phyloP scores from a whole-genome alignment of 371 early-diverging fungal genomes.

The Lichtheimia ornata region DNA sequence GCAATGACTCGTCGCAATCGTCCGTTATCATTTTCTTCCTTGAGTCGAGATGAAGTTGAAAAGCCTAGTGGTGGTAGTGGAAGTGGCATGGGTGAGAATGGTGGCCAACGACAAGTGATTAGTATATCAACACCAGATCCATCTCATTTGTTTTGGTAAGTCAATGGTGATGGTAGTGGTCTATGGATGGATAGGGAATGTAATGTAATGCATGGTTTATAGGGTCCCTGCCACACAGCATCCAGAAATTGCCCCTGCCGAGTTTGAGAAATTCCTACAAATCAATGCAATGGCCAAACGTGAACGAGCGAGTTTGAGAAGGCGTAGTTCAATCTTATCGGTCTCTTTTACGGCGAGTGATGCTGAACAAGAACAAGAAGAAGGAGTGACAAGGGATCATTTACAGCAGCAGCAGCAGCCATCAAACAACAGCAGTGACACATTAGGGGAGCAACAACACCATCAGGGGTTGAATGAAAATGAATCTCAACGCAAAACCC shows the following conservation, averaged over 20 bases:
- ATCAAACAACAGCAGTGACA: background rate
- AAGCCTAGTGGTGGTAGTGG: no score
- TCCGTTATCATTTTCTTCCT: slow-evolving; percentile 2
- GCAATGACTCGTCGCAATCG: background rate
- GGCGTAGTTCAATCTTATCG: slow-evolving; percentile 55
- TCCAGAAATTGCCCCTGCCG: slow-evolving; percentile 62
- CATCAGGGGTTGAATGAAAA: background rate
- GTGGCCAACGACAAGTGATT: slow-evolving; percentile 18
- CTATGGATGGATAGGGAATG: background rate
- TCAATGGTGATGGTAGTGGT: slow-evolving; percentile 2
- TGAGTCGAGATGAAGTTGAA: slow-evolving; percentile 4
- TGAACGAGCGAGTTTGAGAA: slow-evolving; percentile 25
- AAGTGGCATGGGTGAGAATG: no score
- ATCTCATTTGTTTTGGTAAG: slow-evolving; percentile 54
- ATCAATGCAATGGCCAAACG: slow-evolving; percentile 38
- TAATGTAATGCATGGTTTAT: background rate
- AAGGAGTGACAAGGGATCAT: slow-evolving; percentile 14
- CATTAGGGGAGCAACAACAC: slow-evolving; percentile 1
- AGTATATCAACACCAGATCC: slow-evolving; percentile 46
- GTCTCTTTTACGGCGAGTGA: slow-evolving; percentile 48
- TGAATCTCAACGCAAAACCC: slow-evolving; percentile 19
- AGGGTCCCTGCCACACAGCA: slow-evolving; percentile 68
- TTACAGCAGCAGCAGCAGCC: slow-evolving; percentile 5
- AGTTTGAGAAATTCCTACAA: slow-evolving; percentile 55
- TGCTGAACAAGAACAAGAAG: slow-evolving; percentile 32